phyloP scores from a whole-genome alignment of 495 filamentous ascomycete species.

The Astrocystis sublimbata region DNA sequence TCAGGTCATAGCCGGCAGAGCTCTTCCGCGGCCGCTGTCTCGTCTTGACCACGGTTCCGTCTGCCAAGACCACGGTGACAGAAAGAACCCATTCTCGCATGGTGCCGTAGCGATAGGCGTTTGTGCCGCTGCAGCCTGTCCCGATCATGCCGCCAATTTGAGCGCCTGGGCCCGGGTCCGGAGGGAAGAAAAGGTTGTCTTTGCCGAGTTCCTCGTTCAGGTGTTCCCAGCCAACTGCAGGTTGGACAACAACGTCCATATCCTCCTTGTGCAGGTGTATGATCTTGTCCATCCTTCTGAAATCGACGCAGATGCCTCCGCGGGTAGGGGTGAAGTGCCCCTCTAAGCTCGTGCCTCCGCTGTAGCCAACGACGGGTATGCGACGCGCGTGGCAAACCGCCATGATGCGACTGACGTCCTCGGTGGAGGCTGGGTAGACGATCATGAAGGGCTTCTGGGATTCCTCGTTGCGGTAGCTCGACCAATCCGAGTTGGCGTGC shows the following conservation, averaged over 20 bases:
- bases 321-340: constrained; percentile 75
- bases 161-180: constrained; percentile 77
- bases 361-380: constrained; percentile 76
- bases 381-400: constrained; percentile 68
- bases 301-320: constrained; percentile 78
- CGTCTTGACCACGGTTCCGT: constrained; percentile 91
- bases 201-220: constrained; percentile 71
- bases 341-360: constrained; percentile 77
- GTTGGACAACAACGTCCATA: constrained; percentile 80
- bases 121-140: constrained; percentile 91
- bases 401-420: constrained; percentile 71
- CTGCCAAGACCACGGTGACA: constrained; percentile 88
- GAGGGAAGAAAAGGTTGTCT: constrained; percentile 76
- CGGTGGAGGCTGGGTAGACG: constrained; percentile 65
- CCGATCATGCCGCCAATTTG: constrained; percentile 97
- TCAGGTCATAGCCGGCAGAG: constrained; percentile 85
- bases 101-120: constrained; percentile 90
- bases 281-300: constrained; percentile 73
- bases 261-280: constrained; percentile 70
- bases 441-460: constrained; percentile 57
- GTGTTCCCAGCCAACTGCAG: constrained; percentile 75
- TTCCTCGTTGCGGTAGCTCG: constrained; percentile 64
- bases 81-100: constrained; percentile 96
- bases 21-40: constrained; percentile 74
- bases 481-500: constrained; percentile 88